Base-by-base conservation (phyloP, 768 basidiomycete species). In the Podaxis sp. region DNA sequence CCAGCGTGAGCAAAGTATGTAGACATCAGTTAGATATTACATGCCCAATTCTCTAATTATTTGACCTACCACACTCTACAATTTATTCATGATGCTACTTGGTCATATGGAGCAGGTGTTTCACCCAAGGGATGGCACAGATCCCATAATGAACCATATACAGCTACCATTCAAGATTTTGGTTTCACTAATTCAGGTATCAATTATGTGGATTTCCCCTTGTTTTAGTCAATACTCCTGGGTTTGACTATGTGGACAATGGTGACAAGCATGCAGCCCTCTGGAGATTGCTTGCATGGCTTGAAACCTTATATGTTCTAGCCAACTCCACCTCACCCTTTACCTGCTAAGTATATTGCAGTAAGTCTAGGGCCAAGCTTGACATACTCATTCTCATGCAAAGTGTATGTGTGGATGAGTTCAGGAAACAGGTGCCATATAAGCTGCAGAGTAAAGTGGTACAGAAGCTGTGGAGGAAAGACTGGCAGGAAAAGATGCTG, bases 181-280 rank as follows among this genome's bases (percentile, higher is more conserved):
- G 51, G 52, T 0, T 60, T 53, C 42, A 60, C 59, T 9, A 36
- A 54, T 36, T 51, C 50, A n/a, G 59, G 42, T 25, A 21, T 60
- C 42, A 28, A 40, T 5, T 53, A 40, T 18, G 11, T 44, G 5
- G 59, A 60, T n/a, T 60, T 44, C 59, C 59, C 3, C 38, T 60
- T 7, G n/a, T 53, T 36, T 60, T 60, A 40, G 53, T 60, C 23
- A 51, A 60, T 27, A 60, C 59, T 21, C 59, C 51, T 23, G 59
- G 59, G 10, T 54, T 53, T 42, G 51, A 53, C 28, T 60, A 27
- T 32, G 5, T 11, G 5, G 40, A 5, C 9, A 27, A 60, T 4
- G 44, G 35, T 14, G 32, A 52, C 9, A 51, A 53, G n/a, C 14
- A 53, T 27, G 14, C 42, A 6, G 32, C 51, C 18, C 50, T 60